Evolutionary conservation across 176 grass and related monocot species (phyloP).

Genomic region (Oryza punctata): DNA sequence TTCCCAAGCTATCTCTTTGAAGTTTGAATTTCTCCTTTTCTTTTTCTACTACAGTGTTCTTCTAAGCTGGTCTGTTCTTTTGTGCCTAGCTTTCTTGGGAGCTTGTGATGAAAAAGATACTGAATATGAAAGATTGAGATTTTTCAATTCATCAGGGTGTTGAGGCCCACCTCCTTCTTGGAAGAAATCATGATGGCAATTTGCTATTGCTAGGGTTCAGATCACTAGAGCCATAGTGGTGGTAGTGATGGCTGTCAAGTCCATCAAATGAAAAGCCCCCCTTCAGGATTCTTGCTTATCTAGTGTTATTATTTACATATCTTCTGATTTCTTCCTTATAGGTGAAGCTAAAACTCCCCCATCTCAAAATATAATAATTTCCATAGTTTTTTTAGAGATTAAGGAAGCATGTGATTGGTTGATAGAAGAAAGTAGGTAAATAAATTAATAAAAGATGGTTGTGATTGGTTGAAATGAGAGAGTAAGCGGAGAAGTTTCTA

Average conservation of each 20-base stretch:
- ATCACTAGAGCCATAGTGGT: conserved; percentile 42
- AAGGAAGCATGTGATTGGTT: not conserved
- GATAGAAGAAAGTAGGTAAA: too few species aligned
- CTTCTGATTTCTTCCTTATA: conserved; percentile 41
- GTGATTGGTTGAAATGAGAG: too few species aligned
- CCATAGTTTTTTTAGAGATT: too few species aligned
- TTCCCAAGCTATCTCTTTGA: conserved; percentile 48
- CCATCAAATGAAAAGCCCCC: conserved; percentile 35
- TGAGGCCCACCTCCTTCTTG: conserved; percentile 27
- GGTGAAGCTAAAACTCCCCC: conserved; percentile 25
- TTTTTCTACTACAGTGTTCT: not conserved
- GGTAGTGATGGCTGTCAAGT: conserved; percentile 50
- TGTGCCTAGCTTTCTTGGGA: conserved; percentile 6
- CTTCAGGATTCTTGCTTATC: conserved; percentile 48
- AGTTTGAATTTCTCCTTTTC: not conserved
- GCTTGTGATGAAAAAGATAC: not conserved
- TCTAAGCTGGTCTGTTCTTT: conserved; percentile 14
- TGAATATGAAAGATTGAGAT: not conserved
- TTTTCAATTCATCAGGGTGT: not conserved
- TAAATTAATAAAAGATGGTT: too few species aligned
- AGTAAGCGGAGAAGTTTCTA: too few species aligned
- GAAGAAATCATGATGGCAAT: conserved; percentile 42
- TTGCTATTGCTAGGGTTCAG: conserved; percentile 39
- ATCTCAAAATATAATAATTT: too few species aligned
- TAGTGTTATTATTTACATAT: conserved; percentile 22